A percentile compares a stretch with the other conserved stretches of the same genome.
Evolutionary conservation across 2,329 filamentous ascomycete genomes (phyloP).

Genomic region (Neoarthrinium moseri): DNA sequence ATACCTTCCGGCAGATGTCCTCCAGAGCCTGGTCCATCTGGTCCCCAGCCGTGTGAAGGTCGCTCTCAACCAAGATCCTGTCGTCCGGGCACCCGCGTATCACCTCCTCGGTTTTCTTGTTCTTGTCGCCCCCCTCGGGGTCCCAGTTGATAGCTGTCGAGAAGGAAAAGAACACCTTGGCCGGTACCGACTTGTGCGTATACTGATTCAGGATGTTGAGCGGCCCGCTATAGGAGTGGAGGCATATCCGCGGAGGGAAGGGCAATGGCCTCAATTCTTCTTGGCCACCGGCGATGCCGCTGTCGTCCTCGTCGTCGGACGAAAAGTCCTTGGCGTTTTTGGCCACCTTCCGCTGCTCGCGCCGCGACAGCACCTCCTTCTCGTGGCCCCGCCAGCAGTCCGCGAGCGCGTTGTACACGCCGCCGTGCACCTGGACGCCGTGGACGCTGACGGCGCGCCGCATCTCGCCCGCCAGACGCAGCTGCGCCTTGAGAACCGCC

Average conservation of each 20-base stretch:
- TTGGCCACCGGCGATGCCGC: constrained; percentile 30
- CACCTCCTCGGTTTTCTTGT: constrained; percentile 56
- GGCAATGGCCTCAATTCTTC: too few relatives aligned
- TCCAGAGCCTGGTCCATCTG: constrained; percentile 78
- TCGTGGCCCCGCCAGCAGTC: constrained; percentile 72
- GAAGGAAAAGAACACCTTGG: constrained; percentile 83
- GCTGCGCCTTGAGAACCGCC: constrained; percentile 62
- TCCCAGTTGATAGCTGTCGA: constrained; percentile 79
- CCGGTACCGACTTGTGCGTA: constrained; percentile 68
- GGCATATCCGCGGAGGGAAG: constrained; percentile 84
- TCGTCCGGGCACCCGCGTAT: constrained; percentile 75
- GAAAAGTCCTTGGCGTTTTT: constrained; percentile 46
- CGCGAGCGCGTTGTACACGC: constrained; percentile 64
- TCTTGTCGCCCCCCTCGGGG: constrained; percentile 44
- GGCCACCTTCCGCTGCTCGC: constrained; percentile 52
- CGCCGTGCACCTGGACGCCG: constrained; percentile 74
- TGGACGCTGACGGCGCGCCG: constrained; percentile 66
- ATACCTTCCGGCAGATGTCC: constrained; percentile 73
- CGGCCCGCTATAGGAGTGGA: constrained; percentile 89
- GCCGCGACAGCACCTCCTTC: constrained; percentile 56
- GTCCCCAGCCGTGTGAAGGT: constrained; percentile 78
- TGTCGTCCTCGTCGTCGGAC: constrained; percentile 30
- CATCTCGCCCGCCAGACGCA: constrained; percentile 69
- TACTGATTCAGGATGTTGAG: constrained; percentile 77
- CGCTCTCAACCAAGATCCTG: constrained; percentile 82